Evolutionary conservation across 352 stramenopile species (phyloP), one percentile per base, ranked within the genome.

Genomic region (Pythium dissotocum): DNA sequence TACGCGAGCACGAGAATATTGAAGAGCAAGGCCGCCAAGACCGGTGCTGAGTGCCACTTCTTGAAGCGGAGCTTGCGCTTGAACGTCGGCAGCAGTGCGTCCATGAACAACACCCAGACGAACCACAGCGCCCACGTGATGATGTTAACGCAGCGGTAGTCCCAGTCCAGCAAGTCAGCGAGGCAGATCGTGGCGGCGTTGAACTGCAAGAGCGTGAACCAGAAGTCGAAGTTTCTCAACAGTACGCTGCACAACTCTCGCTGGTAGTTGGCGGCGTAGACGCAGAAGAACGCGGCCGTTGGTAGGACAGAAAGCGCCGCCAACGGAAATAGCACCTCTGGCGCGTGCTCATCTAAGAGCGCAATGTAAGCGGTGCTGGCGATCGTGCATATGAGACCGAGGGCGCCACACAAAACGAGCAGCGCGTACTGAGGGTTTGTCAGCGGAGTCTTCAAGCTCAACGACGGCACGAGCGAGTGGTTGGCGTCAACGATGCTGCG

Each of bases 181-280:
- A 72, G 36, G 6, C 59, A 65, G 30, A 72, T 57, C n/a, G 59
- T 65, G 13, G 53, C 66, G 2, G 40, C 12, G 10, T 65, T 36
- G 28, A 72, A 72, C 48, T 72, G 59, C 9, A 72, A 35, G 5
- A 40, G 35, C 32, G 66, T 60, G 52, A 68, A 72, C 59, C 52
- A 67, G 12, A 72, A 72, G 44, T 67, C 66, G 42, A 72, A 67
- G 42, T 72, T 72, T 18, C 54, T 28, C 52, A 72, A 32, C 8
- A 67, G 35, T 9, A 59, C 36, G 16, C 24, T 35, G 2, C 55
- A 32, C 6, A 72, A 18, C 5, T 72, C 58, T 6, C 51, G 58
- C 26, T 72, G 58, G 44, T 64, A 72, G 46, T 67, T 57, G 13
- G 51, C 36, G 7, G 59, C 66, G 48, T 53, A 63, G 30, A 55